Percentiles rank a stretch among this genome's conserved stretches.
Evolutionary conservation across 2,329 filamentous ascomycete genomes (phyloP).

Genomic region (Trichoderma gracile): DNA sequence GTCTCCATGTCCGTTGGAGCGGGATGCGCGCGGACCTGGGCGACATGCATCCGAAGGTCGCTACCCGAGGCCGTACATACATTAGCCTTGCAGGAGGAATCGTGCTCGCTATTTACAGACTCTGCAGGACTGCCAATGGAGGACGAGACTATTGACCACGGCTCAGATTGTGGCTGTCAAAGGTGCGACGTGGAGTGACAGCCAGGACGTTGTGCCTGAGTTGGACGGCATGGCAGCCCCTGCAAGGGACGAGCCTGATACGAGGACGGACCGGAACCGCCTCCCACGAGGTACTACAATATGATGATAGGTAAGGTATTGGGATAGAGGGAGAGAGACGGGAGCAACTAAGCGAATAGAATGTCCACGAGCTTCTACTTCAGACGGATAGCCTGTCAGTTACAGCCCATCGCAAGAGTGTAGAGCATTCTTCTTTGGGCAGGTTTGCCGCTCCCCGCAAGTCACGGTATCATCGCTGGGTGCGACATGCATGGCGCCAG

Average conservation of each 20-base stretch:
- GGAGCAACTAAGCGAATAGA: too few species aligned
- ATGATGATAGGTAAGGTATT: too few species aligned
- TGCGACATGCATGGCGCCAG: conserved; percentile 18
- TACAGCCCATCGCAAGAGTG: too few species aligned
- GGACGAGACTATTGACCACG: not conserved
- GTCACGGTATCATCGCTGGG: conserved; percentile 5
- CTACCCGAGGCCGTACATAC: conserved; percentile 14
- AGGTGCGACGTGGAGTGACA: conserved; percentile 20
- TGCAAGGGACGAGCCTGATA: not conserved
- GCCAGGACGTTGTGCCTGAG: not conserved
- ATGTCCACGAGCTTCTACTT: too few species aligned
- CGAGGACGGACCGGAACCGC: not conserved
- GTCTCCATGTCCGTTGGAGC: not conserved
- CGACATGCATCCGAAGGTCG: conserved; percentile 6
- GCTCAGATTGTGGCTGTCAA: conserved; percentile 14
- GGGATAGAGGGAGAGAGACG: too few species aligned
- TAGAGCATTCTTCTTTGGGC: not conserved
- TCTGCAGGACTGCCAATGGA: not conserved
- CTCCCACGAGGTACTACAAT: not conserved
- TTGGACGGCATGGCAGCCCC: not conserved
- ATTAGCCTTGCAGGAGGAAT: not conserved
- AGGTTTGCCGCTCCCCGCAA: conserved; percentile 7
- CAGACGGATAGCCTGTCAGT: too few species aligned
- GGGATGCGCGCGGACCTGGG: not conserved
- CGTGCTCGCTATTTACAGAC: too few species aligned